A percentile compares a stretch with the other conserved stretches of the same genome.
phyloP scores from a whole-genome alignment of 352 stramenopile genomes.

The Phytophthora tentaculata region DNA sequence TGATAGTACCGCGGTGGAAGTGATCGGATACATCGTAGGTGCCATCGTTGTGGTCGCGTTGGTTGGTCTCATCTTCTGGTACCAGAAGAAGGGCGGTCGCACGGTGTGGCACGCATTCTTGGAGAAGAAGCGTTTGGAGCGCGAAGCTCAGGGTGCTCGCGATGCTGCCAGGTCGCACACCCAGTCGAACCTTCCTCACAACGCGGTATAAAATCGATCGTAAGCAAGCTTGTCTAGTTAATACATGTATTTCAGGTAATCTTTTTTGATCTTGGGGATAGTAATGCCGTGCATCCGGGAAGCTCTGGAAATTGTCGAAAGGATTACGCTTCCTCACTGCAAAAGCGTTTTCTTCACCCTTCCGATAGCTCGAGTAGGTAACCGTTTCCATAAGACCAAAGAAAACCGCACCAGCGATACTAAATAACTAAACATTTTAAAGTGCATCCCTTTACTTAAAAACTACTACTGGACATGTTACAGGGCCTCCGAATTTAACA shows the following conservation, averaged over 20 bases:
- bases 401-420: too few species aligned
- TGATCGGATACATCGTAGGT: slow-evolving; percentile 47
- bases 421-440: too few species aligned
- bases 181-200: slow-evolving; percentile 27
- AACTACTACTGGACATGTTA: too few species aligned
- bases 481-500: too few species aligned
- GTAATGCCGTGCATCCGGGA: too few species aligned
- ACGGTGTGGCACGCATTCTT: slow-evolving; percentile 48
- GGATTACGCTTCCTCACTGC: too few species aligned
- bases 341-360: too few species aligned
- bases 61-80: slow-evolving; percentile 40
- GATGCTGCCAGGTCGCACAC: slow-evolving; percentile 17
- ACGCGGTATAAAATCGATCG: slow-evolving; percentile 19
- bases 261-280: too few species aligned
- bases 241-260: slow-evolving; percentile 22
- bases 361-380: too few species aligned
- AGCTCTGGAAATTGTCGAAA: too few species aligned
- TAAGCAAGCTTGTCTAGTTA: slow-evolving; percentile 14
- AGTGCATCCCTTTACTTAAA: too few species aligned
- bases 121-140: slow-evolving; percentile 46
- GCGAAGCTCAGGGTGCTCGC: slow-evolving; percentile 25
- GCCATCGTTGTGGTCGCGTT: slow-evolving; percentile 26
- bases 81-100: slow-evolving; percentile 42
- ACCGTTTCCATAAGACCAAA: too few species aligned
- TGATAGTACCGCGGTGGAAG: slow-evolving; percentile 27